Evolutionary conservation across 2,329 filamentous ascomycete genomes (phyloP), one percentile per base, ranked within the genome.

Genomic region (Colletotrichum chlorophyti): DNA sequence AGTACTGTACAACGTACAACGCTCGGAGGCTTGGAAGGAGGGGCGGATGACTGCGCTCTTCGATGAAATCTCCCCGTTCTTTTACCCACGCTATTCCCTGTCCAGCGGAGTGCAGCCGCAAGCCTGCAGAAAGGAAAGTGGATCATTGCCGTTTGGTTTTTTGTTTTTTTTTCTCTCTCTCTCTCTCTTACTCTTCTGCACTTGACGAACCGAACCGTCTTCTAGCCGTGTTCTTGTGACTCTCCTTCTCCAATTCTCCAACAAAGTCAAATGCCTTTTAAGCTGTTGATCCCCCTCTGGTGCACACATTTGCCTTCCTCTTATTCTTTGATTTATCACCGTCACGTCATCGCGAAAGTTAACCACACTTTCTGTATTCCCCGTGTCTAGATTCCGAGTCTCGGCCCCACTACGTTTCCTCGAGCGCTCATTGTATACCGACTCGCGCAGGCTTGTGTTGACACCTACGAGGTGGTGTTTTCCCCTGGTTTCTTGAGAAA

Each of bases 71-170:
- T n/a, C n/a, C n/a, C n/a, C n/a, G n/a, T n/a, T 24, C 32, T 14
- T 10, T 35, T 48, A 38, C 42, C 50, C 42, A 59, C 42, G 52
- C 57, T 60, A 60, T 50, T 57, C 57, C 57, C 37, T 57, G 52
- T 50, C 32, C 52, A 26, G 57, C 31, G 15, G 51, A 57, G 38
- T 41, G 45, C 57, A 60, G 51, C 52, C 57, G 57, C 43, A 27
- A 57, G 57, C 58, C 53, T 53, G 58, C 58, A 60, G 58, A 34
- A n/a, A 29, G 38, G 35, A 35, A 32, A 53, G 58, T 60, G 58
- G 58, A 58, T 47, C 46, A 21, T 47, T 57, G 32, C 32, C 43
- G 42, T 43, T 55, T 37, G 35, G 32, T 41, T 32, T 51, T 51
- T 43, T 26, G 34, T 43, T 26, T 43, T 27, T 32, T 31, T 23